Base-by-base conservation (phyloP, 257 asterid species). In the Plantago elongata region DNA sequence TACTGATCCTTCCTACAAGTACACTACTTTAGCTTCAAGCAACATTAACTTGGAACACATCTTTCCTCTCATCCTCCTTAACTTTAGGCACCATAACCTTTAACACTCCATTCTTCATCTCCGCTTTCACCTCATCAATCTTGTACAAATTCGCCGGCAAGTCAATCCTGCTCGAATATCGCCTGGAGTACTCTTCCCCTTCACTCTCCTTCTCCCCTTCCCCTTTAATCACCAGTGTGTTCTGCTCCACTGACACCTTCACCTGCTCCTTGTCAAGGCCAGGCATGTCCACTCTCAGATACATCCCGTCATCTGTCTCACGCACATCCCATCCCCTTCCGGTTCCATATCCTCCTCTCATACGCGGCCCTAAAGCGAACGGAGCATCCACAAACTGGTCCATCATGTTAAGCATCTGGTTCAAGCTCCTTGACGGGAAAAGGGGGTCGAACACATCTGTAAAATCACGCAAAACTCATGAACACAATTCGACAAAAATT, bases 401-500 rank as follows among this genome's bases (percentile, higher is more conserved):
- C 95, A 88, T 75, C 82, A 78, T 52, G 84, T 82, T 88, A 70
- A 85, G 71, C 30, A 91, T 66, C 27, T 91, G 96, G 69, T 72
- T 79, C 6, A 91, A 75, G 63, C 81, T 80, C 73, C 96, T 78
- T 45, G 86, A 64, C 0, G 87, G 69, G 5, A 83, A 70, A 9
- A 91, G 79, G 1, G 96, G 92, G 66, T 84, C 89, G 7, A 83
- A 65, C 34, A 63, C 69, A 61, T 82, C 98, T 87, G 76, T 66
- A 5, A 4, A 51, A 56, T 17, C 54, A 45, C 1, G 9, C 14
- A 45, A 3, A 10, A 45, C 50, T 4, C 4, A 13, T 45, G 5
- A 45, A 10, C 14, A 45, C 6, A 45, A 3, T 14, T 50, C 16
- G 1, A 5, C 29, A 22, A n/a, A n/a, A n/a, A n/a, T n/a, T n/a